These are phyloP conservation scores for Parascedosporium putredinis DNA, from an alignment of 2,329 filamentous ascomycete species.

Conservation along the genomic window DNA sequence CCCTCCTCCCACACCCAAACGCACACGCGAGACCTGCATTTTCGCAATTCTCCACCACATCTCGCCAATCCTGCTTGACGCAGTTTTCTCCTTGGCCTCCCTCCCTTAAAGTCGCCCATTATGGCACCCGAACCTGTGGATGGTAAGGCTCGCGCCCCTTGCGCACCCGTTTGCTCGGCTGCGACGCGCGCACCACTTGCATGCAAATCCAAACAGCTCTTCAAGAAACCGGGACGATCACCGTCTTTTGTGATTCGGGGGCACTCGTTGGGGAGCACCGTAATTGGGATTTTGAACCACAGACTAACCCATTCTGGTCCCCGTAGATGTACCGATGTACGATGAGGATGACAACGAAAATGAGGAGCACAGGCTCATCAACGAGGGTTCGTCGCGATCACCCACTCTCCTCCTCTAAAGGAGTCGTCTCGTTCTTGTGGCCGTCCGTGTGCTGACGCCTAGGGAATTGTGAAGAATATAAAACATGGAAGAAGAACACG, in stretches of 20 bases:
- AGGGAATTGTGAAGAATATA: conserved; percentile 62
- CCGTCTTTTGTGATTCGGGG: no score
- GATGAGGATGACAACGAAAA: conserved; percentile 64
- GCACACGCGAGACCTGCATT: background rate
- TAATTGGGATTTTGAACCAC: no score
- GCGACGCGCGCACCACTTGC: no score
- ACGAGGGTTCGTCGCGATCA: no score
- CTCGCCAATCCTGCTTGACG: background rate
- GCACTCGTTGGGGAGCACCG: background rate
- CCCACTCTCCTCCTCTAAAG: background rate
- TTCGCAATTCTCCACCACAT: background rate
- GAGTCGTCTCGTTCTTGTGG: no score
- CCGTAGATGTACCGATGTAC: conserved; percentile 22
- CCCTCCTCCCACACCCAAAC: background rate
- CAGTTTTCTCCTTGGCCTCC: no score
- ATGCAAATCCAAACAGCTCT: no score
- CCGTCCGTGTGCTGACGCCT: conserved; percentile 9
- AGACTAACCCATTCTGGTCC: no score
- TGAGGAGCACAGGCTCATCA: conserved; percentile 77
- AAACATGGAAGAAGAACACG: conserved; percentile 99
- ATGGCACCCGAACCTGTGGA: background rate
- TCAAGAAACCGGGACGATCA: no score
- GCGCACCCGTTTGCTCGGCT: background rate
- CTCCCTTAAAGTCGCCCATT: background rate
- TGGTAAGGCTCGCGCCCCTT: background rate